These are phyloP conservation scores for Debaryomyces udenii DNA, from an alignment of 1,139 yeast genomes.

Conservation along the genomic window DNA sequence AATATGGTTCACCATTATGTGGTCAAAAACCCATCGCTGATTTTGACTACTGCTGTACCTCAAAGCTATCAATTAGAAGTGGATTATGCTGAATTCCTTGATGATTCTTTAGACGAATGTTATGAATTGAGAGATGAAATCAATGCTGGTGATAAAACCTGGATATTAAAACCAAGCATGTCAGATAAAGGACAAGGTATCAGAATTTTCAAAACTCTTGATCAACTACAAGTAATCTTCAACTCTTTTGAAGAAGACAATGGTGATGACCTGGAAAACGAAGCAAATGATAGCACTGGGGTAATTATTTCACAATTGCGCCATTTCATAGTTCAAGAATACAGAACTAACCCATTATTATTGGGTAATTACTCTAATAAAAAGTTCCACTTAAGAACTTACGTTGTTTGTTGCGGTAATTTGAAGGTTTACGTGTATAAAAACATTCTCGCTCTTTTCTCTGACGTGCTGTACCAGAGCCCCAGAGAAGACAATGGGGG, in stretches of 20 bases:
- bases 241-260: constrained; percentile 79
- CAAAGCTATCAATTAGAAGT: constrained; percentile 79
- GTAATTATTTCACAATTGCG: constrained; percentile 84
- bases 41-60: constrained; percentile 65
- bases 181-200: constrained; percentile 97
- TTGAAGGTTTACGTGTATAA: constrained; percentile 77
- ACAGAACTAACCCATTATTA: constrained; percentile 67
- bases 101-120: constrained; percentile 89
- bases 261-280: constrained; percentile 46
- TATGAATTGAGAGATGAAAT: constrained; percentile 84
- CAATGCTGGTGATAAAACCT: constrained; percentile 62
- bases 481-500: constrained; percentile 38
- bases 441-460: constrained; percentile 79
- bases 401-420: constrained; percentile 77
- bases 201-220: constrained; percentile 73
- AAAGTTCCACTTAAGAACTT: constrained; percentile 87
- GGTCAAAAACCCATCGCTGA: constrained; percentile 73
- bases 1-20: constrained; percentile 74
- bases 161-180: constrained; percentile 96
- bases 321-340: constrained; percentile 87
- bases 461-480: constrained; percentile 52
- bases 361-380: constrained; percentile 60
- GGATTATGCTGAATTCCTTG: constrained; percentile 96
- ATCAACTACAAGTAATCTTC: constrained; percentile 79
- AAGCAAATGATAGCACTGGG: constrained; percentile 48